Percentiles rank a stretch among this genome's conserved stretches.
phyloP scores from a whole-genome alignment of 2,329 filamentous ascomycete species.

The Diplocarpon mali region DNA sequence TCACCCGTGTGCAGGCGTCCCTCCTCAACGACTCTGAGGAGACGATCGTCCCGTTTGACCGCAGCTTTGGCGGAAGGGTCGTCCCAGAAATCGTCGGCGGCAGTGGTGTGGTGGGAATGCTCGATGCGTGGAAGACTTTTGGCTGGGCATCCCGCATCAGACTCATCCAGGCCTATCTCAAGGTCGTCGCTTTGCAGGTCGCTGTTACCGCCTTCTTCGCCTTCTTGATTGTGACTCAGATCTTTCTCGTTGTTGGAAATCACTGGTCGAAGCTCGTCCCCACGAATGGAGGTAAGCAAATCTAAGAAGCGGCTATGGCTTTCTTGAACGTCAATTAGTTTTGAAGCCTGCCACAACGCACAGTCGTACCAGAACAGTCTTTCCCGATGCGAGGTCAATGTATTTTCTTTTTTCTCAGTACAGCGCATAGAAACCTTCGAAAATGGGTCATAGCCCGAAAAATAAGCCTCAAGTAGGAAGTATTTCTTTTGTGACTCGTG shows the following conservation, averaged over 20 bases:
- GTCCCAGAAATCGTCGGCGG: constrained; percentile 65
- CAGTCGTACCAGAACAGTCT: too few species aligned
- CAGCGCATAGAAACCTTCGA: too few species aligned
- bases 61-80: constrained; percentile 68
- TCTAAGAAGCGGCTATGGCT: background rate
- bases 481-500: too few species aligned
- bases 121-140: constrained; percentile 73
- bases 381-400: too few species aligned
- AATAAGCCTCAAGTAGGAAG: too few species aligned
- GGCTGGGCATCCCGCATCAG: constrained; percentile 60
- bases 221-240: constrained; percentile 40
- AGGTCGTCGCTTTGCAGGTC: constrained; percentile 50
- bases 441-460: too few species aligned
- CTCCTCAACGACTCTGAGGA: constrained; percentile 73
- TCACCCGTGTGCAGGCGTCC: constrained; percentile 77
- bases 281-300: constrained; percentile 3
- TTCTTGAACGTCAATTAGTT: too few species aligned
- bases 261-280: constrained; percentile 13
- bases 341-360: too few species aligned
- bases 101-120: constrained; percentile 56
- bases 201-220: constrained; percentile 36
- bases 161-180: constrained; percentile 63
- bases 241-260: constrained; percentile 35
- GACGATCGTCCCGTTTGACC: constrained; percentile 83
- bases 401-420: too few species aligned